A percentile compares a stretch with the other conserved stretches of the same genome.
Conservation (phyloP, 257 asterid species). For the Buddleja alternifolia region DNA sequence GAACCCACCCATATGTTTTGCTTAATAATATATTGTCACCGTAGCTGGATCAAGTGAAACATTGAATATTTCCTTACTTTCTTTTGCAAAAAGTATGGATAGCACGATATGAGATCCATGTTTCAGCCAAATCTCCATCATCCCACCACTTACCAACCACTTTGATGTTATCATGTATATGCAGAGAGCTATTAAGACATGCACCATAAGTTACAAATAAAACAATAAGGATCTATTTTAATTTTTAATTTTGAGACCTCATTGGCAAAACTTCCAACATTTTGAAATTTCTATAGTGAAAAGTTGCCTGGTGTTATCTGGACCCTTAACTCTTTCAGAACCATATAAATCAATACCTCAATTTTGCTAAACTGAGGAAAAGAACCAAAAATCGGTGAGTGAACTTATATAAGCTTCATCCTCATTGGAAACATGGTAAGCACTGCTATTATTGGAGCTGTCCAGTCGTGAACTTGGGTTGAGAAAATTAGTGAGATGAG, state of each 20-base stretch:
- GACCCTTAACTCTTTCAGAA: neutral
- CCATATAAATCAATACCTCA: neutral
- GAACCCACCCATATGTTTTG: conserved; percentile 1
- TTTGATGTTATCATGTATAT: neutral
- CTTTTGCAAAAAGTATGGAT: neutral
- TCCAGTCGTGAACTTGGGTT: no score
- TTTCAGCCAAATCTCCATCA: neutral
- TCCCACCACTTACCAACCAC: neutral
- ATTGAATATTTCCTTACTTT: neutral
- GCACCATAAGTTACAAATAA: neutral
- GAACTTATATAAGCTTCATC: neutral
- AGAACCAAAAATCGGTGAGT: neutral
- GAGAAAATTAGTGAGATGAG: no score
- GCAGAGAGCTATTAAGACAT: neutral
- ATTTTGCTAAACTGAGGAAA: neutral
- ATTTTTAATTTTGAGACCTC: neutral
- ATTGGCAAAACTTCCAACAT: neutral
- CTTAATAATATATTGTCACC: neutral
- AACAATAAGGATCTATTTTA: neutral
- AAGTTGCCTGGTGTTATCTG: neutral
- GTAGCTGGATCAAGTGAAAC: conserved; percentile 1
- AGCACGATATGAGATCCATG: neutral
- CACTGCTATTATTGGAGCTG: no score
- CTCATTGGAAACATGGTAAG: neutral
- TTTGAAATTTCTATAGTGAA: neutral